Base-by-base conservation (phyloP, 345 rosid species). In the Geranium brycei region DNA sequence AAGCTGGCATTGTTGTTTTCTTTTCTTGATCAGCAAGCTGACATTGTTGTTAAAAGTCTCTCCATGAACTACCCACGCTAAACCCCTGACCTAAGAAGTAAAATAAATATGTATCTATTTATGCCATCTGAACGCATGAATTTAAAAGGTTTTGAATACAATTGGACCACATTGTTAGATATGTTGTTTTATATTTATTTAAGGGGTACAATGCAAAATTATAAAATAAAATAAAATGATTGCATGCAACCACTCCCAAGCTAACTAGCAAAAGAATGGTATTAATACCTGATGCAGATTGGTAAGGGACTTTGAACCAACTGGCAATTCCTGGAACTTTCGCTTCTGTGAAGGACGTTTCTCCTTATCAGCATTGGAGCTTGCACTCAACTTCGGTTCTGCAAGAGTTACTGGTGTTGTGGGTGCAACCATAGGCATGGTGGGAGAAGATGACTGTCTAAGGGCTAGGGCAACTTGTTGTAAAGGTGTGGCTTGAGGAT, bases 381-480 rank as follows among this genome's bases (percentile, higher is more conserved):
- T 75, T 57, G 61, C 57, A 63, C 68, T 79, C 15, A 81, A 68
- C 40, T 66, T 75, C 19, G 79, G 53, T 31, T 40, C 61, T 38
- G 73, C 47, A 11, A 67, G 75, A 71, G 76, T 68, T 67, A 59
- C 60, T 19, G 81, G 64, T 41, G 73, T 68, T 18, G 75, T 47
- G 62, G 87, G 81, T 47, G 80, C 65, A 62, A 80, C 71, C 23
- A 73, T 71, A 18, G 89, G 81, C 40, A 68, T 67, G 71, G 71
- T 67, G 32, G 85, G 73, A 59, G 81, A 77, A 78, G 91, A 35
- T 62, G 96, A 82, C 65, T 80, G 98, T 69, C 75, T 84, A 77
- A 92, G 96, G 66, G 81, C 96, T 59, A 79, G 81, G 18, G 93
- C 96, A 68, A 92, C 89, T 78, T 92, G 96, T 77, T 89, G 98